Conservation (phyloP, 2,329 filamentous ascomycete species). For the Clonostachys byssicola region DNA sequence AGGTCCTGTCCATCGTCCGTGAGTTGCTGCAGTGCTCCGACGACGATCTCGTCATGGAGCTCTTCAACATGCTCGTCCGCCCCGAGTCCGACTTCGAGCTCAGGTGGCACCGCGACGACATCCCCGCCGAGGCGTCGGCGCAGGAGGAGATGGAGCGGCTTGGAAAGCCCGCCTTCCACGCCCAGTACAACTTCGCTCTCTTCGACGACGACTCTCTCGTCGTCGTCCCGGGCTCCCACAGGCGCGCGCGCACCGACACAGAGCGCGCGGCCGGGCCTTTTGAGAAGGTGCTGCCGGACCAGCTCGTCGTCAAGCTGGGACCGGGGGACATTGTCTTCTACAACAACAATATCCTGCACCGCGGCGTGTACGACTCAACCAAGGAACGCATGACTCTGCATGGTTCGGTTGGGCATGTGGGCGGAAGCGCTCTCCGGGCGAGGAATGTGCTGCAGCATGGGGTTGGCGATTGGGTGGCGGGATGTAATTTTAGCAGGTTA, state of each 20-base stretch:
- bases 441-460: slow-evolving; percentile 75
- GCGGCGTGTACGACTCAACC: slow-evolving; percentile 57
- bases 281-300: slow-evolving; percentile 54
- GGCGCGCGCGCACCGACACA: slow-evolving; percentile 60
- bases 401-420: slow-evolving; percentile 62
- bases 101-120: slow-evolving; percentile 83
- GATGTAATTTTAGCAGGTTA: slow-evolving; percentile 49
- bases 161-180: slow-evolving; percentile 60
- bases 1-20: slow-evolving; percentile 58
- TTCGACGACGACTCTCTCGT: slow-evolving; percentile 71
- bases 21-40: slow-evolving; percentile 55
- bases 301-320: slow-evolving; percentile 61
- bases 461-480: slow-evolving; percentile 60
- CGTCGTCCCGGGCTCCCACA: slow-evolving; percentile 74
- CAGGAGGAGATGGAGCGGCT: slow-evolving; percentile 66
- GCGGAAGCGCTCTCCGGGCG: slow-evolving; percentile 51
- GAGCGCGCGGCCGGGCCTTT: slow-evolving; percentile 68
- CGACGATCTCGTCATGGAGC: slow-evolving; percentile 74
- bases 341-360: slow-evolving; percentile 82
- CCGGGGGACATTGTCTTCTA: slow-evolving; percentile 84
- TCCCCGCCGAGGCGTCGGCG: slow-evolving; percentile 58
- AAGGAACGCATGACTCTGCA: slow-evolving; percentile 68
- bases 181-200: slow-evolving; percentile 84
- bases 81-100: slow-evolving; percentile 70
- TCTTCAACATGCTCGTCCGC: slow-evolving; percentile 81